phyloP scores from a whole-genome alignment of 176 grass and related monocot species.

The Lolium rigidum region DNA sequence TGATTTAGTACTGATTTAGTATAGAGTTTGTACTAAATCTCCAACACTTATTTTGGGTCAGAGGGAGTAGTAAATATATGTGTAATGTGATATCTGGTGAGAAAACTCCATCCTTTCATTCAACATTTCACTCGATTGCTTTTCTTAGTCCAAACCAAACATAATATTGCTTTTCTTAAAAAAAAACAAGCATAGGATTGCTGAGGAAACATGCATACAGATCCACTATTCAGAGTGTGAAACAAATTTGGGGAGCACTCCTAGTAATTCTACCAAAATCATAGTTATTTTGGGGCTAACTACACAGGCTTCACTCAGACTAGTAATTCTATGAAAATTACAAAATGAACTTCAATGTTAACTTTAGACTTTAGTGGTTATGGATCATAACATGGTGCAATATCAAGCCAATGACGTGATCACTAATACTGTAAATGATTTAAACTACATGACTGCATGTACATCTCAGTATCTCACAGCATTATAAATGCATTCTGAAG shows the following conservation, averaged over 20 bases:
- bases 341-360: background rate
- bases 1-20: too few relatives aligned
- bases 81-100: background rate
- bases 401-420: background rate
- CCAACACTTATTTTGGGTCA: too few relatives aligned
- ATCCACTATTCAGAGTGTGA: background rate
- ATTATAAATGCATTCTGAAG: conserved; percentile 14
- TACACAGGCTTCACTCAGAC: background rate
- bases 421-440: background rate
- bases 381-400: background rate
- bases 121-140: background rate
- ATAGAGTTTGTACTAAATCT: too few relatives aligned
- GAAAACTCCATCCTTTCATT: background rate
- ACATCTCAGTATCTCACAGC: background rate
- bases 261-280: too few relatives aligned
- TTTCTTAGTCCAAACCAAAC: too few relatives aligned
- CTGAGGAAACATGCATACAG: background rate
- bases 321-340: background rate
- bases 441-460: background rate
- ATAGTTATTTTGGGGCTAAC: background rate
- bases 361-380: conserved; percentile 8
- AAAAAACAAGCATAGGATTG: background rate
- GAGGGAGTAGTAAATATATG: background rate
- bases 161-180: too few relatives aligned
- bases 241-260: background rate